Evolutionary conservation across 1,284 basidiomycete species (phyloP), one percentile per base, ranked within the genome.

Genomic region (Ceratobasidium sp.): DNA sequence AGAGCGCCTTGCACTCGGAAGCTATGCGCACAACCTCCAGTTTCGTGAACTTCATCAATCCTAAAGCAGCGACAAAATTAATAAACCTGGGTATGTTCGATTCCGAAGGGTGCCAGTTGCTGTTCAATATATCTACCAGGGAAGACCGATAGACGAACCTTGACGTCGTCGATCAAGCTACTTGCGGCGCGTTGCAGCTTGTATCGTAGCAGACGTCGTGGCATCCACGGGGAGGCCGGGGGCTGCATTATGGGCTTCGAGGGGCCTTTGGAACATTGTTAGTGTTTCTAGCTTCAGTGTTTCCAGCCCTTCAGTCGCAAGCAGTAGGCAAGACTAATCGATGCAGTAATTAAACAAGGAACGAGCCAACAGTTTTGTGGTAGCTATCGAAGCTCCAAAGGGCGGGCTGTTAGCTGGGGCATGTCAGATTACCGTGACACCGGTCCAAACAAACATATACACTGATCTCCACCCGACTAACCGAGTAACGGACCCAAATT

Each of bases 391-490:
- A 6, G 37, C 37, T 8, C 7, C 8, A 9, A 39, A 39, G 37
- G 11, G 37, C 37, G 11, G 11, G 37, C 37, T 39, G 37, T 39
- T 39, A 9, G 37, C 11, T 1, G 37, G 37, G 11, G 37, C 11
- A 11, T 1, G 37, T 39, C 37, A 11, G 11, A 9, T 39, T 39
- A 39, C 37, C 8, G 37, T 39, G 11, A 39, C 49, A 51, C 49
- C 49, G 49, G n/a, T n/a, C 19, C 49, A 51, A 27, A 51, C 19
- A 51, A 51, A 51, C 19, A 51, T 19, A 51, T n/a, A 51, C 49
- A n/a, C 49, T 6, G n/a, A 51, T n/a, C n/a, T n/a, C 37, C 1
- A 13, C 37, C 37, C 11, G 9, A 39, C 11, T n/a, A n/a, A n/a
- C 37, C 37, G 9, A 13, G 37, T 8, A 39, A 11, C 31, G 31